A percentile compares a stretch with the other conserved stretches of the same genome.
Conservation (phyloP, 768 basidiomycete genomes). For the Pholiota molesta region DNA sequence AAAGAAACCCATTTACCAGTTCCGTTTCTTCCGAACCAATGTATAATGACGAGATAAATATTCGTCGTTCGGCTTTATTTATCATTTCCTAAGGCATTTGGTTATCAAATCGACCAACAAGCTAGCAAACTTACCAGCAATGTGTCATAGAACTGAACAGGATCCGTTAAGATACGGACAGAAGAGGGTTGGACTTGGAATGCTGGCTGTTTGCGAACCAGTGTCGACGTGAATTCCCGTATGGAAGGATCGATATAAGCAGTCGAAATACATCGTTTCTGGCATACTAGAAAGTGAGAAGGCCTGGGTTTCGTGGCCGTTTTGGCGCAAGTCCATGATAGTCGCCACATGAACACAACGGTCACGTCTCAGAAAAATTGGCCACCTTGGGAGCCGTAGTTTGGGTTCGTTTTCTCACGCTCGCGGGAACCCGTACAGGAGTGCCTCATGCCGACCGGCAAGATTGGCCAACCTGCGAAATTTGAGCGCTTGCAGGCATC, state of each 20-base stretch:
- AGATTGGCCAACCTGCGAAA: not conserved
- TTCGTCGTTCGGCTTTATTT: constrained; percentile 69
- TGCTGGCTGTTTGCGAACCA: constrained; percentile 47
- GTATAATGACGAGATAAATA: constrained; percentile 91
- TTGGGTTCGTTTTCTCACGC: not conserved
- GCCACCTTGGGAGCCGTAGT: too few species aligned
- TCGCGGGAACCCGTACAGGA: not conserved
- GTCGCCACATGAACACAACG: constrained; percentile 17
- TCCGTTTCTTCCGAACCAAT: constrained; percentile 79
- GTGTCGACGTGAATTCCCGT: constrained; percentile 36
- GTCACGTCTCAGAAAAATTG: not conserved
- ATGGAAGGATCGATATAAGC: constrained; percentile 36
- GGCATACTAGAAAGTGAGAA: not conserved
- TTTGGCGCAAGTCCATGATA: not conserved
- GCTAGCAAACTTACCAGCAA: constrained; percentile 47
- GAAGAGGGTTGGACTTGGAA: constrained; percentile 48
- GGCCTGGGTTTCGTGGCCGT: not conserved
- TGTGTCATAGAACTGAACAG: constrained; percentile 56
- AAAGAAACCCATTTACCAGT: constrained; percentile 64
- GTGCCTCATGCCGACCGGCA: not conserved
- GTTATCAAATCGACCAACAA: not conserved
- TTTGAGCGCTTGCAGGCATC: not conserved
- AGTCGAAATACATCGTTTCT: constrained; percentile 28
- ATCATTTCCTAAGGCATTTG: constrained; percentile 67
- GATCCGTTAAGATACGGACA: constrained; percentile 58